phyloP scores from a whole-genome alignment of 176 grass and related monocot species.

The Puya raimondii region DNA sequence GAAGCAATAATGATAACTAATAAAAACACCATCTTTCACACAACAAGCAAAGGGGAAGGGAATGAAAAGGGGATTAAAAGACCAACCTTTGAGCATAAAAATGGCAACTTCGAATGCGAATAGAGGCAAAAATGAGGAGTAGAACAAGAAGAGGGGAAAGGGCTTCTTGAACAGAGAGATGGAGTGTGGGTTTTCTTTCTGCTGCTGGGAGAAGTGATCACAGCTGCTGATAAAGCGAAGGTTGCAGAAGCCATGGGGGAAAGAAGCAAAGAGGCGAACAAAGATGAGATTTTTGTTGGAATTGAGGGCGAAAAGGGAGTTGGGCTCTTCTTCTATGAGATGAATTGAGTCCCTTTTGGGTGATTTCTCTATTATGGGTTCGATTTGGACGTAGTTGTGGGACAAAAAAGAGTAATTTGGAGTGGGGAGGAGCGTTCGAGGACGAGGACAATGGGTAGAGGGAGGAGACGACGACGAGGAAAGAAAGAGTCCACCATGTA shows the following conservation, averaged over 20 bases:
- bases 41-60: neutral
- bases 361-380: too few species aligned
- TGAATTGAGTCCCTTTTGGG: too few species aligned
- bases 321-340: too few species aligned
- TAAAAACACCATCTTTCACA: neutral
- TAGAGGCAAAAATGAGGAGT: neutral
- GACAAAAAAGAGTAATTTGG: too few species aligned
- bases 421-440: too few species aligned
- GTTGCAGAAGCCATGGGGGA: slow-evolving; percentile 19
- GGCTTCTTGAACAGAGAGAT: slow-evolving; percentile 1
- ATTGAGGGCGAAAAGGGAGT: too few species aligned
- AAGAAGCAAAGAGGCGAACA: neutral
- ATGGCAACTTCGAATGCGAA: slow-evolving; percentile 3
- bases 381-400: too few species aligned
- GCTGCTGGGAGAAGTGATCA: slow-evolving; percentile 6
- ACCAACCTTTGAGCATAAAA: slow-evolving; percentile 8
- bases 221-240: slow-evolving; percentile 9
- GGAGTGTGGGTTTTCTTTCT: slow-evolving; percentile 1
- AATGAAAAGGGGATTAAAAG: neutral
- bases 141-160: slow-evolving; percentile 2
- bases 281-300: neutral
- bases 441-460: too few species aligned
- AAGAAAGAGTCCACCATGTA: too few species aligned
- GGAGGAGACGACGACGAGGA: too few species aligned
- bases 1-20: neutral